Evolutionary conservation across 2,329 filamentous ascomycete genomes (phyloP), one percentile per base, ranked within the genome.

Genomic region (Fusarium sambucinum): DNA sequence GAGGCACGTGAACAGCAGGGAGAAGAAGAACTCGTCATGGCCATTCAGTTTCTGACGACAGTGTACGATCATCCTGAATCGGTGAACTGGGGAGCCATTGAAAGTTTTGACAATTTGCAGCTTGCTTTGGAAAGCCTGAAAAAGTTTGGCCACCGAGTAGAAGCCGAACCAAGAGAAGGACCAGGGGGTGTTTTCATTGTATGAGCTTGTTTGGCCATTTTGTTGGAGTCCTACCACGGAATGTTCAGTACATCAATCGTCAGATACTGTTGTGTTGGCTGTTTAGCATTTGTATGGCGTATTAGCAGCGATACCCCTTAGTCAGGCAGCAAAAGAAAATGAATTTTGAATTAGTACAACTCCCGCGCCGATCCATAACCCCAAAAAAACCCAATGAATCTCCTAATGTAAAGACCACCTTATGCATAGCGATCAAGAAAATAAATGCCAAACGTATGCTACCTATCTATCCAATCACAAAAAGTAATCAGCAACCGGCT

Each of bases 401-500:
- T 46, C 61, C 45, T 71, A 51, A 71, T 66, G 59, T 50, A 72
- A 73, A 65, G 54, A 52, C 54, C 48, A 41, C 59, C 48, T 32
- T 54, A 41, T 47, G 48, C 57, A 38, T 57, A 59, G 30, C 58
- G 55, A 50, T 57, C 27, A 30, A 58, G 29, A 42, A 60, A 63
- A 52, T 9, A 38, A 42, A 63, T 12, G 45, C 35, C 23, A 30
- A 23, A 50, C 17, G 52, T 14, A 52, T 42, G 38, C 9, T 51
- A 29, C 8, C 27, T 27, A 27, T 27, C 27, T 7, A 27, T n/a
- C 14, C 29, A 46, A 54, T 79, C 78, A 90, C 80, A 99, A 83
- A 80, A 99, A 99, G 83, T 98, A 99, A 81, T 98, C 95, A 16
- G 94, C 94, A 54, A 97, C 93, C 5, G 96, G 96, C 80, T 98